phyloP scores from a whole-genome alignment of 163 green algal genomes.

The Chlorella variabilis region DNA sequence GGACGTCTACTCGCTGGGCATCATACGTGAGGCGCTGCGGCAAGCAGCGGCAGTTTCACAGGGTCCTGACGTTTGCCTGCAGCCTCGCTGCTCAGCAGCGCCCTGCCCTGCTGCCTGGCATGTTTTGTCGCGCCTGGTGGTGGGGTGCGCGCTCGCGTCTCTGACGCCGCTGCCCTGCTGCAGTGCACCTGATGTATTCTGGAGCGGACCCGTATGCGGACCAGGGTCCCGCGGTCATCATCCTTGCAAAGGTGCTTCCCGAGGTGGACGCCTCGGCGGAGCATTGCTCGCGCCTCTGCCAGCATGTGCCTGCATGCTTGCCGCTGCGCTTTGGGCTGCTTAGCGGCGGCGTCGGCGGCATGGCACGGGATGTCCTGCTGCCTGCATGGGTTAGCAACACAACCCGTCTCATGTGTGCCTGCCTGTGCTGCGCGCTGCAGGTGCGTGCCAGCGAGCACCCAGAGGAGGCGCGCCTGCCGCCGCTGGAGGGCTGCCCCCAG shows the following conservation, averaged over 20 bases:
- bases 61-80: too few relatives aligned
- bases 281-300: background rate
- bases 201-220: conserved; percentile 7
- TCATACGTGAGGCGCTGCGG: conserved; percentile 36
- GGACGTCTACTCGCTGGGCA: conserved; percentile 43
- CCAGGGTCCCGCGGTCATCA: background rate
- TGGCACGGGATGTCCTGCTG: too few relatives aligned
- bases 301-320: background rate
- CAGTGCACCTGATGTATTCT: conserved; percentile 19
- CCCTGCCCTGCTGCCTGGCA: too few relatives aligned
- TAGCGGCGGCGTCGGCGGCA: too few relatives aligned
- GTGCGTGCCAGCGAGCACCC: background rate
- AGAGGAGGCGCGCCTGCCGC: background rate
- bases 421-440: background rate
- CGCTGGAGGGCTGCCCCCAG: background rate
- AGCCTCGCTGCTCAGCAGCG: too few relatives aligned
- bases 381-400: too few relatives aligned
- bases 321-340: too few relatives aligned
- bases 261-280: background rate
- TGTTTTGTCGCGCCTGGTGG: background rate
- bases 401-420: too few relatives aligned
- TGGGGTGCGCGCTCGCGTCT: background rate
- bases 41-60: too few relatives aligned
- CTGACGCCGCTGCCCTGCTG: too few relatives aligned
- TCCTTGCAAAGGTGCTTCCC: background rate